Conservation (phyloP, 140 eudicot genomes). For the Flaveria floridana region DNA sequence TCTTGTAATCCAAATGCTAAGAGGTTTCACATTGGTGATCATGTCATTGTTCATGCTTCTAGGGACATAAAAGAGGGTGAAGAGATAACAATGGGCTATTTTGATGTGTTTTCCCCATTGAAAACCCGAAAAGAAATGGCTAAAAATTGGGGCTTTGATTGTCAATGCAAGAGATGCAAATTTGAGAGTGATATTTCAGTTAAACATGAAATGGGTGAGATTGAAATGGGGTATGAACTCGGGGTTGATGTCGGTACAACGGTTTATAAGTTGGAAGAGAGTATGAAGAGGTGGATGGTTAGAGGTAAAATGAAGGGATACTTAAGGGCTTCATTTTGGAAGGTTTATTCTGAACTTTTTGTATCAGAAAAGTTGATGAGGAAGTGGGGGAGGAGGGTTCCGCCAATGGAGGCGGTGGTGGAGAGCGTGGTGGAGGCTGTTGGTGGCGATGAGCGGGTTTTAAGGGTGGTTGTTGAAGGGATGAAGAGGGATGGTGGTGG, state of each 20-base stretch:
- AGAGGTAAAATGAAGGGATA: constrained; percentile 81
- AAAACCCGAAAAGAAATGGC: constrained; percentile 64
- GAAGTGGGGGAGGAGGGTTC: constrained; percentile 78
- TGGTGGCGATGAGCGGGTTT: constrained; percentile 77
- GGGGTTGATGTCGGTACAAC: constrained; percentile 68
- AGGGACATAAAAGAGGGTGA: constrained; percentile 88
- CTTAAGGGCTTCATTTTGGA: constrained; percentile 88
- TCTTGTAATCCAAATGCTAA: constrained; percentile 81
- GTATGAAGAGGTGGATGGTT: constrained; percentile 72
- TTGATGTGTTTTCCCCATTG: constrained; percentile 57
- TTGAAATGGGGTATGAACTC: constrained; percentile 58
- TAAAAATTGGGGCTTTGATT: constrained; percentile 72
- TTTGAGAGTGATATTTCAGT: constrained; percentile 49
- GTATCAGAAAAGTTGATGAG: constrained; percentile 72
- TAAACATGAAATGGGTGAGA: constrained; percentile 66
- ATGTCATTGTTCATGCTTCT: constrained; percentile 69
- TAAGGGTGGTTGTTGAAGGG: constrained; percentile 61
- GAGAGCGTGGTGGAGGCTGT: constrained; percentile 81
- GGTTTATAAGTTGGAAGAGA: constrained; percentile 68
- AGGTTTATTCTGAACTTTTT: constrained; percentile 57
- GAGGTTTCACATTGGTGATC: constrained; percentile 75
- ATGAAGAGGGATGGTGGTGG: constrained; percentile 56
- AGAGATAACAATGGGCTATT: constrained; percentile 82
- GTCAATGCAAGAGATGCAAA: constrained; percentile 74
- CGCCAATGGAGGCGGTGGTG: constrained; percentile 56